Evolutionary conservation across 345 rosid species (phyloP).

Genomic region (Erysimum cheiranthoides): DNA sequence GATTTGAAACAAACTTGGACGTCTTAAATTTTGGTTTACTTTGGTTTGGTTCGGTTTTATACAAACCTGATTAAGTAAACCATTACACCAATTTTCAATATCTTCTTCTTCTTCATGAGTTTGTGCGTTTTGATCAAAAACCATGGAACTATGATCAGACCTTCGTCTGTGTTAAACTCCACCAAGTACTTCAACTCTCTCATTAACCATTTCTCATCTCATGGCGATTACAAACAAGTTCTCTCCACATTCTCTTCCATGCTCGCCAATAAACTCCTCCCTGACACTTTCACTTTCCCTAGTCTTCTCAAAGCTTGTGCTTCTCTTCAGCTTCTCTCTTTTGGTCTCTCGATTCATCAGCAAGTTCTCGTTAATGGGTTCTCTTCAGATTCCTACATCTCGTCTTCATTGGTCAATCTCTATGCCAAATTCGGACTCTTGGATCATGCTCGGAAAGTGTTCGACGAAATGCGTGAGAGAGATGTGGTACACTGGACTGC

Average conservation of each 20-base stretch:
- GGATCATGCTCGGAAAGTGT: conserved; percentile 52
- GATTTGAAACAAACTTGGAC: not conserved
- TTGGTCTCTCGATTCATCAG: conserved; percentile 60
- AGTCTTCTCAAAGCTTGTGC: conserved; percentile 65
- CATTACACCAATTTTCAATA: not conserved
- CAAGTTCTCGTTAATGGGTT: conserved; percentile 53
- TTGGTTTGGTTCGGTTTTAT: not conserved
- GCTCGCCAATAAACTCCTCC: conserved; percentile 44
- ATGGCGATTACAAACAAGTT: conserved; percentile 47
- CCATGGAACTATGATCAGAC: conserved; percentile 49
- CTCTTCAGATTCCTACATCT: conserved; percentile 57
- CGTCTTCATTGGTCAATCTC: conserved; percentile 58
- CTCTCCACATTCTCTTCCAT: conserved; percentile 48
- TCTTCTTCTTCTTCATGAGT: not conserved
- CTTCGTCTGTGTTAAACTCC: conserved; percentile 38
- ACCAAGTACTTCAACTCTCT: conserved; percentile 48
- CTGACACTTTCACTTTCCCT: conserved; percentile 57
- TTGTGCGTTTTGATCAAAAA: not conserved
- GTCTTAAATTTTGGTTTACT: not conserved
- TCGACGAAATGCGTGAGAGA: conserved; percentile 57
- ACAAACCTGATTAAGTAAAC: conserved; percentile 1
- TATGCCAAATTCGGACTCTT: conserved; percentile 48
- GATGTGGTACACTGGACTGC: conserved; percentile 60
- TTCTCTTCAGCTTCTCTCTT: conserved; percentile 49
- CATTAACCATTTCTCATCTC: conserved; percentile 52